Evolutionary conservation across 345 rosid genomes (phyloP).

Genomic region (Boechera divaricarpa): DNA sequence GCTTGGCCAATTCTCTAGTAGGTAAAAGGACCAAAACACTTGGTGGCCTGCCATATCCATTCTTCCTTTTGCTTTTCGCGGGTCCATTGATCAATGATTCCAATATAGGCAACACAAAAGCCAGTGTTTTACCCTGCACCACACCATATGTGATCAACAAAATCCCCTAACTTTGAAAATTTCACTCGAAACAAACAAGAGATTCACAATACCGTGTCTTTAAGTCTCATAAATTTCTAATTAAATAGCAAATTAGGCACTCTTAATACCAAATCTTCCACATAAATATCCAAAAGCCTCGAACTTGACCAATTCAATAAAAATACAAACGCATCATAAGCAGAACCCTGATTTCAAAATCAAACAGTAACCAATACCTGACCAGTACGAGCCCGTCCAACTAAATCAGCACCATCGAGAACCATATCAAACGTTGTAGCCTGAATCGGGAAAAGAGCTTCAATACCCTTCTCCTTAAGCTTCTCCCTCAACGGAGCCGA

Average conservation of each 20-base stretch:
- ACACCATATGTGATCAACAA: slow-evolving; percentile 32
- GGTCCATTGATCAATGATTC: slow-evolving; percentile 85
- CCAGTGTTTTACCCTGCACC: slow-evolving; percentile 90
- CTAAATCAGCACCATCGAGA: slow-evolving; percentile 82
- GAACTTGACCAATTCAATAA: neutral
- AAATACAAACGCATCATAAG: neutral
- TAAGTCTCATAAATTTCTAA: neutral
- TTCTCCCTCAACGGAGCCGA: slow-evolving; percentile 66
- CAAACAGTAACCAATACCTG: slow-evolving; percentile 55
- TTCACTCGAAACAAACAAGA: neutral
- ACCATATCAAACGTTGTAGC: slow-evolving; percentile 80
- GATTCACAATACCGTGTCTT: neutral
- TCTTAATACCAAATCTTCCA: neutral
- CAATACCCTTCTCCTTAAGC: slow-evolving; percentile 77
- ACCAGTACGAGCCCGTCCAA: slow-evolving; percentile 96
- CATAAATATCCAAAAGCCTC: neutral
- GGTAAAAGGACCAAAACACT: slow-evolving; percentile 93
- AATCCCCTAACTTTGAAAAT: neutral
- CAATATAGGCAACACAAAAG: slow-evolving; percentile 93
- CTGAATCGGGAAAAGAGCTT: slow-evolving; percentile 85
- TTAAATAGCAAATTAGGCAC: neutral
- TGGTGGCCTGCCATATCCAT: slow-evolving; percentile 84
- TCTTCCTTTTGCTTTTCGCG: slow-evolving; percentile 60
- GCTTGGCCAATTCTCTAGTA: slow-evolving; percentile 91
- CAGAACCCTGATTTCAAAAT: neutral